Base-by-base conservation (phyloP, 106 monocot genomes). In the Allium cepa region DNA sequence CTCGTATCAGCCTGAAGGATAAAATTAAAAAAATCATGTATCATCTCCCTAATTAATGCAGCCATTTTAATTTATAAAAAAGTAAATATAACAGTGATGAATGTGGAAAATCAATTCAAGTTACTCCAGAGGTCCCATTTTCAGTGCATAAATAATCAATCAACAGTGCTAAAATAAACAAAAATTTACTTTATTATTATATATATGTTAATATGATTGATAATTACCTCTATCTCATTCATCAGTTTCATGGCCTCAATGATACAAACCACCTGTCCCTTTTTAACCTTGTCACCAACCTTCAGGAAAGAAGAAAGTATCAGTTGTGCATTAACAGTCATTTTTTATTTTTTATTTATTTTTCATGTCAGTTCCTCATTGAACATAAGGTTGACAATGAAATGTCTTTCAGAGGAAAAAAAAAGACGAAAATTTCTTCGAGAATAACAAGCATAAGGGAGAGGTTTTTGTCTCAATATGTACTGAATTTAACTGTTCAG, bases 241-340 rank as follows among this genome's bases (percentile, higher is more conserved):
- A 88, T 88, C 77, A 88, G 59, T 64, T 88, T 88, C 88, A 88
- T 88, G 17, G 88, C 88, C 79, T 88, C 88, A 60, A 88, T 79
- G 68, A 88, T 88, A 72, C 88, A 88, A 62, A 88, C 74, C 45
- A 77, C 81, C 67, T 88, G 84, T 12, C 88, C 88, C 52, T 85
- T 88, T 64, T 82, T 76, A 17, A 88, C 82, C 68, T 88, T 88
- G 63, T 88, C 84, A 63, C 88, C 88, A 61, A 82, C 79, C 88
- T 88, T 57, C 10, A 68, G 56, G 46, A n/a, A 72, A 55, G 12
- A 46, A 46, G 9, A 18, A 4, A 36, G 36, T 36, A 36, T 36
- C 36, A 36, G 36, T 36, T 36, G 5, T 36, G 36, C 36, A 36
- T 36, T 5, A 36, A 36, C 36, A 36, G 36, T 3, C 36, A 36